Base-by-base conservation (phyloP, 352 stramenopile genomes). In the Globisporangium radiosum region DNA sequence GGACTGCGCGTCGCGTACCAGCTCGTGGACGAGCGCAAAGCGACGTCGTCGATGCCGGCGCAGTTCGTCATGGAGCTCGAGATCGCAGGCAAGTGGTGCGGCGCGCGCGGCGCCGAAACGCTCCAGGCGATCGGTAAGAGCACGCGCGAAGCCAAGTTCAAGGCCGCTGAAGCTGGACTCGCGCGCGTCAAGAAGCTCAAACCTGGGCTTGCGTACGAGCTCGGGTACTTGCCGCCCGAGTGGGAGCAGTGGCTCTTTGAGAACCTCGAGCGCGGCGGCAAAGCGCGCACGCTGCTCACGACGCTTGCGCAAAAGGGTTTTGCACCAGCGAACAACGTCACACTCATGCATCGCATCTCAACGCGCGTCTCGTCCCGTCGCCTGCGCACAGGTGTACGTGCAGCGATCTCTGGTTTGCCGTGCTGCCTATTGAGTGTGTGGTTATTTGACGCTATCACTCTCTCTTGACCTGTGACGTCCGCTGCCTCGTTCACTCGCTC, bases 121-220 rank as follows among this genome's bases (percentile, higher is more conserved):
- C 62, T 90, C 3, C 70, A 79, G 59, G 68, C 66, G 1, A 57
- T 73, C 4, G 80, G 80, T 0, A 80, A 72, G 55, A 83, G 73
- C 4, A 87, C 78, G 1, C 76, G 76, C 56, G 80, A 92, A 52
- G 80, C 82, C 55, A 92, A 92, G 54, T 85, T 88, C 65, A 78
- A 79, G 52, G 80, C 69, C 44, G 82, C 80, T 1, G 75, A 90
- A 54, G 68, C 70, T 36, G 82, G 67, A 11, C 51, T 92, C 14
- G 65, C 74, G 33, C 73, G 69, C 47, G 68, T 90, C 17, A 73
- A 78, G 44, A 81, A 80, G 52, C 65, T 90, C 8, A 78, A 87
- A 56, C 80, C 82, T 9, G 78, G 82, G 11, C 67, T 89, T 19
- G 77, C 78, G 7, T 76, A 68, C 40, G 72, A 85, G 4, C 60